These are phyloP conservation scores for Termitomyces titanicus DNA, from an alignment of 768 basidiomycete species.

Conservation along the genomic window DNA sequence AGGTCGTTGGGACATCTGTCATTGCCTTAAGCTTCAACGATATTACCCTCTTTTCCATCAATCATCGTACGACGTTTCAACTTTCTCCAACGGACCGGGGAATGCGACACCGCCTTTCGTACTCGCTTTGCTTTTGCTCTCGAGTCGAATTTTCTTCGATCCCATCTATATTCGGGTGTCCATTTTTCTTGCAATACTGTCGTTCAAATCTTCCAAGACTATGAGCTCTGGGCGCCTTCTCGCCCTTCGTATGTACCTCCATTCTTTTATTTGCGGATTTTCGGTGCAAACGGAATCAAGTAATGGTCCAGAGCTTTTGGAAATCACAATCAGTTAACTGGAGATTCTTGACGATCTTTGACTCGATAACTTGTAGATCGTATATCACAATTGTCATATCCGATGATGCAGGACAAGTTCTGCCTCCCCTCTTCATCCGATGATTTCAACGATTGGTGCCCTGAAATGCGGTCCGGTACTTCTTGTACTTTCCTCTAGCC, in stretches of 20 bases:
- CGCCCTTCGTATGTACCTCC: not conserved
- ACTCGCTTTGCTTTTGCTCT: no score
- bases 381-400: not conserved
- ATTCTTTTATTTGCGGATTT: not conserved
- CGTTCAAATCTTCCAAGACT: no score
- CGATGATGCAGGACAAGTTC: no score
- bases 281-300: not conserved
- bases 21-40: not conserved
- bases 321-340: not conserved
- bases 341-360: conserved; percentile 31
- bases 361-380: not conserved
- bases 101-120: not conserved
- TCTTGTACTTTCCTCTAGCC: not conserved
- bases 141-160: not conserved
- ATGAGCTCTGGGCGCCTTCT: not conserved
- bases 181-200: not conserved
- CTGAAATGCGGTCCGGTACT: not conserved
- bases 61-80: not conserved
- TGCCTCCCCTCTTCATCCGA: not conserved
- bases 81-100: not conserved
- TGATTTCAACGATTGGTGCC: not conserved
- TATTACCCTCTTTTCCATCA: not conserved
- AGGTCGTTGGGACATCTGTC: conserved; percentile 5
- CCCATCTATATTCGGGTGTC: no score
- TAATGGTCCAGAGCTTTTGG: not conserved